Evolutionary conservation across 169 alveolate genomes (phyloP).

Genomic region (Plasmodium sp.): DNA sequence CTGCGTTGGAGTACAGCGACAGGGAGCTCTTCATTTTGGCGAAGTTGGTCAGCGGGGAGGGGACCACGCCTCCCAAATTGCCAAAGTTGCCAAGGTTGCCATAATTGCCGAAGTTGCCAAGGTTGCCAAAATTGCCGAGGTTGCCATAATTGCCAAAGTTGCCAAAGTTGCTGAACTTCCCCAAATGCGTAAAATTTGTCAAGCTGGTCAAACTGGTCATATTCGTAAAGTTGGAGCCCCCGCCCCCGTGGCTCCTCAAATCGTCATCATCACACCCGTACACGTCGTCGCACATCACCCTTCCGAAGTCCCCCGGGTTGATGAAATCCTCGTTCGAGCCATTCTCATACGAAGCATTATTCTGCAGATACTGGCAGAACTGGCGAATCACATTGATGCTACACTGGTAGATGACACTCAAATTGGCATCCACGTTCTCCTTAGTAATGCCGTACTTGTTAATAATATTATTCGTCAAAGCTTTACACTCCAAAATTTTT

Average conservation of each 20-base stretch:
- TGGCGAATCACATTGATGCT: constrained; percentile 76
- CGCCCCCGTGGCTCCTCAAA: constrained; percentile 7
- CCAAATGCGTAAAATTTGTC: background rate
- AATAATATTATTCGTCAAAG: constrained; percentile 65
- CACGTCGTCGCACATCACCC: background rate
- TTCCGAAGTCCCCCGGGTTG: constrained; percentile 10
- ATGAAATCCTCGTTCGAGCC: constrained; percentile 33
- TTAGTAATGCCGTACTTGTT: constrained; percentile 51
- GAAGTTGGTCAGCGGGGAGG: background rate
- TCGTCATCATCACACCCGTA: constrained; percentile 12
- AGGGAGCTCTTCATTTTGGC: background rate
- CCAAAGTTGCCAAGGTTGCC: background rate
- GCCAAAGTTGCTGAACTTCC: background rate
- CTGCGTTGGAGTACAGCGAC: constrained; percentile 29
- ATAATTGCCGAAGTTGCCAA: background rate
- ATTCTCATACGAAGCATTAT: constrained; percentile 59
- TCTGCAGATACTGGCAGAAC: constrained; percentile 59
- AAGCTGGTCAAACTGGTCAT: background rate
- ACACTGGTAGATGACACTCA: constrained; percentile 66
- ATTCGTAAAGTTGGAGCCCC: background rate
- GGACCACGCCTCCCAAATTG: background rate
- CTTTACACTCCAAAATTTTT: constrained; percentile 72
- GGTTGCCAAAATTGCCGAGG: background rate
- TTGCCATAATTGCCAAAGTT: background rate
- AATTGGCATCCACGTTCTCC: constrained; percentile 47